phyloP scores from a whole-genome alignment of 257 asterid genomes.

The Ilex asprella region DNA sequence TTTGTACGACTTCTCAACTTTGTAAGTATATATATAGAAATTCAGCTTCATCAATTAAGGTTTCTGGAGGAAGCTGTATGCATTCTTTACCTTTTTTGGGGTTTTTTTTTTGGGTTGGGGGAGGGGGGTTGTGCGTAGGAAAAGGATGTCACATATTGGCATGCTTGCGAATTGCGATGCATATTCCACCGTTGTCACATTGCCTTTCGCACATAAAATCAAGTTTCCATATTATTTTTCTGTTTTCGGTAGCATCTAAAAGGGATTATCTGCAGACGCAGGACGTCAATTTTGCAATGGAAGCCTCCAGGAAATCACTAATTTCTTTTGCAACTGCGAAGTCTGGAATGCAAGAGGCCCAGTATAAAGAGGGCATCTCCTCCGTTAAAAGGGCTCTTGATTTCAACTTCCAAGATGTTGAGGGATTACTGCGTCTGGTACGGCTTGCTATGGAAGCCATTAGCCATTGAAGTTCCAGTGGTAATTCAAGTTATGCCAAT shows the following conservation, averaged over 20 bases:
- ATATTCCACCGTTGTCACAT: background rate
- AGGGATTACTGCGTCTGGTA: conserved; percentile 73
- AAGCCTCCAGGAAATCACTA: conserved; percentile 86
- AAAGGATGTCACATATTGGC: too few species aligned
- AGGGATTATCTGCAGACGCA: conserved; percentile 55
- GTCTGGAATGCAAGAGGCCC: conserved; percentile 51
- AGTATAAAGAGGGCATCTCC: conserved; percentile 47
- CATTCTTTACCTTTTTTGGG: too few species aligned
- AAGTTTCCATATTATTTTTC: too few species aligned
- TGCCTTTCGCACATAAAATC: background rate
- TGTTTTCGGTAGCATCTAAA: background rate
- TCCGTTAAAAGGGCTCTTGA: conserved; percentile 80
- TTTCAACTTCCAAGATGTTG: conserved; percentile 87
- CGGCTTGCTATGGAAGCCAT: conserved; percentile 82
- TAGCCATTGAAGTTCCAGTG: conserved; percentile 35
- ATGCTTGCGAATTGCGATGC: background rate
- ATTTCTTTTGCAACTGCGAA: conserved; percentile 64
- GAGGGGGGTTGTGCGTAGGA: background rate
- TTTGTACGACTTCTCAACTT: conserved; percentile 29
- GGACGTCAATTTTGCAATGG: conserved; percentile 82
- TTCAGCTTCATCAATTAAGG: conserved; percentile 2
- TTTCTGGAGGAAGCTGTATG: background rate
- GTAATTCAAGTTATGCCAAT: conserved; percentile 15
- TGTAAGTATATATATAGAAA: conserved; percentile 24
- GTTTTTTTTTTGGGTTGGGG: too few species aligned